phyloP scores from a whole-genome alignment of 75 land plant genomes.

The Chamaecyparis obtusa region DNA sequence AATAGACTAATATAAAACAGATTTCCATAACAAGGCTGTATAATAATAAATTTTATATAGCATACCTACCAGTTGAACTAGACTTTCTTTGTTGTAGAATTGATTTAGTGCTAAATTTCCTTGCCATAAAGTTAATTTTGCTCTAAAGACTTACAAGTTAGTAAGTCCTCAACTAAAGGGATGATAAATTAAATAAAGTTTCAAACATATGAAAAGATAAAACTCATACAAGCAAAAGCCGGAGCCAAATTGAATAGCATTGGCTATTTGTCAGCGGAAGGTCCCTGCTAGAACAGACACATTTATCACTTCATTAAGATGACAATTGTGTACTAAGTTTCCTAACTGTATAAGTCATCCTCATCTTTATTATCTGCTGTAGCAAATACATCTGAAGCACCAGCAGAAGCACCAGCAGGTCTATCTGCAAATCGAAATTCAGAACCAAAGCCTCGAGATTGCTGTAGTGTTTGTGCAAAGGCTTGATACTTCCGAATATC shows the following conservation, averaged over 20 bases:
- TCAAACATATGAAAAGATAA: neutral
- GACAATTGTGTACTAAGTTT: too few relatives aligned
- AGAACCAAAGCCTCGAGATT: constrained; percentile 52
- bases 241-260: neutral
- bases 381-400: constrained; percentile 21
- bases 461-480: constrained; percentile 62
- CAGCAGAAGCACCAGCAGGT: constrained; percentile 17
- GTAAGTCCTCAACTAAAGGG: neutral
- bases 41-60: too few relatives aligned
- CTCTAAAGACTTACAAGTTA: too few relatives aligned
- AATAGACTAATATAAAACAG: too few relatives aligned
- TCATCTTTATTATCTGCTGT: constrained; percentile 25
- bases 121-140: too few relatives aligned
- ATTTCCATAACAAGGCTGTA: too few relatives aligned
- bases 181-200: neutral
- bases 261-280: constrained; percentile 1
- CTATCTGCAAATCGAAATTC: constrained; percentile 51
- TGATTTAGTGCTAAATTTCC: too few relatives aligned
- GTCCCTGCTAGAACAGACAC: constrained; percentile 22
- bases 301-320: too few relatives aligned
- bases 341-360: constrained; percentile 42
- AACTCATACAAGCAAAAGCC: neutral
- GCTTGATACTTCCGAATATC: constrained; percentile 56
- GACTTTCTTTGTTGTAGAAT: too few relatives aligned
- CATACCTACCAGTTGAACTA: too few relatives aligned